Percentiles rank a stretch among this genome's conserved stretches.
These are phyloP conservation scores for Malus sylvestris DNA, from an alignment of 306 rosid genomes.

Conservation along the genomic window DNA sequence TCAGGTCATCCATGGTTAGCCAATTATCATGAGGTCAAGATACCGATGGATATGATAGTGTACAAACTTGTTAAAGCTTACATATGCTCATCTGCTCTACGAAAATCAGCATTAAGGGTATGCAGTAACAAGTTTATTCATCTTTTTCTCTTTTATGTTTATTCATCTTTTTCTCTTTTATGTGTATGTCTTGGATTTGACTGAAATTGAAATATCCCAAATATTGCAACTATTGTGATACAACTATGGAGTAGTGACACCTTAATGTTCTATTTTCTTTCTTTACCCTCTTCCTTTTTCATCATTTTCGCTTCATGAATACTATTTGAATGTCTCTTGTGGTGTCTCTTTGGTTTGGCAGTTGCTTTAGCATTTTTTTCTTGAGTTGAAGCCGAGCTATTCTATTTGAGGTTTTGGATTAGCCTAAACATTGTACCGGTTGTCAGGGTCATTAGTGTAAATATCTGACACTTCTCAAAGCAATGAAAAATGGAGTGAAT, in stretches of 20 bases:
- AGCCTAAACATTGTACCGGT: not conserved
- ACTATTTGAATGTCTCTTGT: not conserved
- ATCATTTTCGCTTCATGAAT: not conserved
- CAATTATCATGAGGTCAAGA: slow-evolving; percentile 38
- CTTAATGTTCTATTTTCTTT: not conserved
- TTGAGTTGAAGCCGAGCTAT: not conserved
- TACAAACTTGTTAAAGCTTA: slow-evolving; percentile 60
- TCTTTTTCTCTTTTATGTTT: not conserved
- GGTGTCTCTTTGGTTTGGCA: not conserved
- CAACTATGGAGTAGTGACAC: not conserved
- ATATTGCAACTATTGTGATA: not conserved
- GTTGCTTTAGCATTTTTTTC: not conserved
- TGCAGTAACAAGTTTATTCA: slow-evolving; percentile 8
- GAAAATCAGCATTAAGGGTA: slow-evolving; percentile 75
- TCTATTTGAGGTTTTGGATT: not conserved
- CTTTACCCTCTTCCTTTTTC: not conserved
- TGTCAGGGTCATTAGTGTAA: not conserved
- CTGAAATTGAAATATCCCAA: not conserved
- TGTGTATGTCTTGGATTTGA: not conserved
- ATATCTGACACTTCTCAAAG: not conserved
- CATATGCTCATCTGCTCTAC: slow-evolving; percentile 58
- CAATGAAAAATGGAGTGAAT: slow-evolving; percentile 1
- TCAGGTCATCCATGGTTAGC: slow-evolving; percentile 82
- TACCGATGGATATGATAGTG: slow-evolving; percentile 65
- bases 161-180: not conserved